Evolutionary conservation across 2,329 filamentous ascomycete genomes (phyloP).

Genomic region (Cadophora luteo-olivacea): DNA sequence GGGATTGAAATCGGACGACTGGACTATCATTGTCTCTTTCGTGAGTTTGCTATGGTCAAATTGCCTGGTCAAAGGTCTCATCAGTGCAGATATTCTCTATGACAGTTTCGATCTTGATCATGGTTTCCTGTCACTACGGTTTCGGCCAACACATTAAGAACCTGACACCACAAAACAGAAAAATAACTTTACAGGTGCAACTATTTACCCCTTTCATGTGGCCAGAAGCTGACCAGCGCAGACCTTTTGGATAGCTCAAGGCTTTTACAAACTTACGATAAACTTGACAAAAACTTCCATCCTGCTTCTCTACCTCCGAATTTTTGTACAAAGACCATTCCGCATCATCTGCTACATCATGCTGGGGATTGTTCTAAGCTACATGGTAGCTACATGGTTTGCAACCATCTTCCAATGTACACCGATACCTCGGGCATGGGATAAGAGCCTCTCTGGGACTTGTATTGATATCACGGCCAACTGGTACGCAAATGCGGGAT

Average conservation of each 20-base stretch:
- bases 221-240: conserved; percentile 33
- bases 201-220: neutral
- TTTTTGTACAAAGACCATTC: conserved; percentile 57
- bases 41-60: conserved; percentile 36
- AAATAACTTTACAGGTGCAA: conserved; percentile 46
- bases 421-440: conserved; percentile 55
- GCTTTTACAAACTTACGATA: conserved; percentile 61
- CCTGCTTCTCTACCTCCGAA: conserved; percentile 59
- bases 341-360: conserved; percentile 51
- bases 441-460: conserved; percentile 49
- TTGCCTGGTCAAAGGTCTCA: neutral
- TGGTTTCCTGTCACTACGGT: conserved; percentile 44
- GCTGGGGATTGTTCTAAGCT: conserved; percentile 52
- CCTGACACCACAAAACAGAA: conserved; percentile 45
- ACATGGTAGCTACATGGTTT: conserved; percentile 52
- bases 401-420: conserved; percentile 58
- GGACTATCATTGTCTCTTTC: conserved; percentile 51
- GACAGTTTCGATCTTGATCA: conserved; percentile 2
- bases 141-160: conserved; percentile 51
- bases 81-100: neutral
- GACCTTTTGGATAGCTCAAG: conserved; percentile 58
- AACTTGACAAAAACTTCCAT: conserved; percentile 61
- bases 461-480: conserved; percentile 55
- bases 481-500: conserved; percentile 56
- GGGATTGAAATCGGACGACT: conserved; percentile 51